Evolutionary conservation across 306 rosid species (phyloP), one percentile per base, ranked within the genome.

Genomic region (Acacia confusa): DNA sequence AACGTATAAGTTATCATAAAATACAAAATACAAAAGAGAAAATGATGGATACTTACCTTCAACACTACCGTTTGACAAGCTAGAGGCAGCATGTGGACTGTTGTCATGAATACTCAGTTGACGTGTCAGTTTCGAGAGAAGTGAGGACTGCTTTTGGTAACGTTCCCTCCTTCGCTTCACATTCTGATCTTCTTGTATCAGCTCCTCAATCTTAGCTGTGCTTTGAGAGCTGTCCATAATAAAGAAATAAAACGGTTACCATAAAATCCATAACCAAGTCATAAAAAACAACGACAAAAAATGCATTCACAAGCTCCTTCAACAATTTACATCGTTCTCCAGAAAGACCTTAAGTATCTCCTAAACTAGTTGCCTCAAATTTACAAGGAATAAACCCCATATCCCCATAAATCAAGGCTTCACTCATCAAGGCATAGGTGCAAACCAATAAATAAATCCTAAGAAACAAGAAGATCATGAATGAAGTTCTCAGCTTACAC

Each of bases 41-140:
- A 45, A 45, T 45, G 52, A 14, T 45, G 17, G 2, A 68, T 50
- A 85, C 4, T 78, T 69, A 92, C 95, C 94, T 79, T 82, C 88
- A 34, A 87, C 84, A 77, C 84, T 82, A 53, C 87, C 94, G 74
- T 92, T 90, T 67, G 97, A 92, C 94, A 92, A 95, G 86, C 88
- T 72, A 67, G 97, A 88, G 70, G 97, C 91, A 73, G 95, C 95
- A 72, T 94, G 82, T 24, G 97, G 95, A 58, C 88, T 90, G 83
- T 91, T 92, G 88, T 91, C 98, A 79, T 95, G 98, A 81, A 95
- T 61, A 82, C 98, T 95, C 52, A 95, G 91, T 75, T 95, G 97
- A 65, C 98, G 95, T 5, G 97, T 92, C 78, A 95, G 83, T 85
- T 92, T 95, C 13, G 95, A 91, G 24, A 95, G 98, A 72, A 95